phyloP scores from a whole-genome alignment of 441 rosid genomes.

The Gossypium schwendimanii region DNA sequence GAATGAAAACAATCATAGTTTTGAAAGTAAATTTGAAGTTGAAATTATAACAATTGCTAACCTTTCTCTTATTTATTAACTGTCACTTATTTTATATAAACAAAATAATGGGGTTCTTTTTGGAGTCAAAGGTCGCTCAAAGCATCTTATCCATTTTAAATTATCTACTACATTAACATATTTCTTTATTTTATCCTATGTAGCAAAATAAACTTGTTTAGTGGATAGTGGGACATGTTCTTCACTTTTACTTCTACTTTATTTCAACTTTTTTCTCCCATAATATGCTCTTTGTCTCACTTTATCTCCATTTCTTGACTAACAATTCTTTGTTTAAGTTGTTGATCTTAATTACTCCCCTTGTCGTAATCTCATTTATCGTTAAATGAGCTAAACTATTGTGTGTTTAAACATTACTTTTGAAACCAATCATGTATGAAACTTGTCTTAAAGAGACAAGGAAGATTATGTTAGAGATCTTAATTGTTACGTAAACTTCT shows the following conservation, averaged over 20 bases:
- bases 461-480: not conserved
- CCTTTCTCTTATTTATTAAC: too few species aligned
- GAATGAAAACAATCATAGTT: too few species aligned
- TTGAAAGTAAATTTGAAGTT: too few species aligned
- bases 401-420: not conserved
- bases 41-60: too few species aligned
- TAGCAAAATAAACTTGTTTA: constrained; percentile 7
- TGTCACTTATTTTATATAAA: too few species aligned
- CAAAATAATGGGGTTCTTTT: not conserved
- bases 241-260: constrained; percentile 9
- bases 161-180: not conserved
- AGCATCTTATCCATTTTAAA: not conserved
- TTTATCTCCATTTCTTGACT: constrained; percentile 11
- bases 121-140: constrained; percentile 18
- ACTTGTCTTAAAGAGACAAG: not conserved
- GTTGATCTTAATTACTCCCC: not conserved
- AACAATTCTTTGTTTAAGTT: constrained; percentile 7
- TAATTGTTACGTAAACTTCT: not conserved
- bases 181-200: not conserved
- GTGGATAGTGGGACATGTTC: constrained; percentile 26
- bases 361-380: not conserved
- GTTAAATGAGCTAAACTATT: not conserved
- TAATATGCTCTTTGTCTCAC: constrained; percentile 29
- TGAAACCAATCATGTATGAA: not conserved
- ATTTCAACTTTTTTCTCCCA: constrained; percentile 1